Percentiles rank a stretch among this genome's conserved stretches.
Evolutionary conservation across 768 basidiomycete species (phyloP).

Genomic region (Favolaschia claudopus): DNA sequence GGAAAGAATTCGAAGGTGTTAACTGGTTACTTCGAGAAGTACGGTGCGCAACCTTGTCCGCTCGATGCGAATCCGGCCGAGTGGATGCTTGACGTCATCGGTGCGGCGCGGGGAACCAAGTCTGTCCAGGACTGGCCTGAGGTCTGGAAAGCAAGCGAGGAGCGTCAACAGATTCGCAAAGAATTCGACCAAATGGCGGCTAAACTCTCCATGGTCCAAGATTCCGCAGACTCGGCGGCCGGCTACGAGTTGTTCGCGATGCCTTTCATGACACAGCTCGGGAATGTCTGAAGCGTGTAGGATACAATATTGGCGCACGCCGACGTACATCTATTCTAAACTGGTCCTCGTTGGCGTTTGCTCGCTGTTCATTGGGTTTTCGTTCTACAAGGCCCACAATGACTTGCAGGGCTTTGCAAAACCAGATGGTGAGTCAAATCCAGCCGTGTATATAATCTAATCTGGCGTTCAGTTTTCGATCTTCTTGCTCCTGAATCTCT

Average conservation of each 20-base stretch:
- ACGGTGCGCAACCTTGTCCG: conserved; percentile 60
- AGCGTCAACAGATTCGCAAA: conserved; percentile 42
- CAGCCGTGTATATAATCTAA: no score
- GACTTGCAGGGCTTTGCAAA: conserved; percentile 35
- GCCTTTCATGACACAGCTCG: conserved; percentile 31
- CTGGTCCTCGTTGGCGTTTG: conserved; percentile 4
- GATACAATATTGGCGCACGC: conserved; percentile 36
- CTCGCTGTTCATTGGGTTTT: conserved; percentile 39
- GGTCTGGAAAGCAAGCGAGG: conserved; percentile 48
- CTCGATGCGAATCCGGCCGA: conserved; percentile 68
- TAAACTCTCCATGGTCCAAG: conserved; percentile 18
- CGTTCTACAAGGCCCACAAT: conserved; percentile 38
- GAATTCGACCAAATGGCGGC: conserved; percentile 41
- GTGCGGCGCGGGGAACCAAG: conserved; percentile 50
- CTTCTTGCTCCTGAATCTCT: conserved; percentile 37
- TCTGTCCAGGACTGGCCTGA: conserved; percentile 49
- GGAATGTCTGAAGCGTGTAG: conserved; percentile 35
- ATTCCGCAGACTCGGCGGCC: conserved; percentile 18
- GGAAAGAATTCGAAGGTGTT: conserved; percentile 59
- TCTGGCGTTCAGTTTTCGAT: conserved; percentile 31
- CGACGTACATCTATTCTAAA: conserved; percentile 35
- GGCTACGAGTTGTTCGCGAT: conserved; percentile 33
- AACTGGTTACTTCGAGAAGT: conserved; percentile 66
- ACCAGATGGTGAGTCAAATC: conserved; percentile 33
- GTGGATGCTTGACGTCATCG: conserved; percentile 53